Base-by-base conservation (phyloP, 257 asterid genomes). In the Fraxinus anomala region DNA sequence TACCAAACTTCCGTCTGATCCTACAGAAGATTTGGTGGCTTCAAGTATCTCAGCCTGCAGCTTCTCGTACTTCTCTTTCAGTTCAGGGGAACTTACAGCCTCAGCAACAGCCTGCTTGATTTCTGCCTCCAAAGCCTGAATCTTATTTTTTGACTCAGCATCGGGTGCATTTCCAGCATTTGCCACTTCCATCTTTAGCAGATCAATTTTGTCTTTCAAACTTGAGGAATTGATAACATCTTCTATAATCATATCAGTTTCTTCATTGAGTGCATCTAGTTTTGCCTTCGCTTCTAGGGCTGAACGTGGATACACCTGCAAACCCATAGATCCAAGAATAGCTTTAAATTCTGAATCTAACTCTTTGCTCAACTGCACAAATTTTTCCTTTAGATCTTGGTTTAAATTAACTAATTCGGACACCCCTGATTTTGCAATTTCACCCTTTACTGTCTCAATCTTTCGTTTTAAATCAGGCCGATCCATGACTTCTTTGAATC, bases 181-280 rank as follows among this genome's bases (percentile, higher is more conserved):
- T 9, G 70, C 88, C 40, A 85, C 87, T 84, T 87, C 92, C 28
- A 75, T 9, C 80, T 89, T 91, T 70, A 94, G 85, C 84, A 83
- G 75, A 79, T 94, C 96, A 49, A 91, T 87, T 86, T 81, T 91
- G 49, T 83, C 84, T 83, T 88, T 92, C 92, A 94, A 77, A 76
- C 86, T 93, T 5, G 92, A 82, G 14, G 97, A 87, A 75, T 42
- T 76, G 47, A 86, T 80, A n/a, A 75, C 87, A 70, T 89, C 85
- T 34, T 89, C 94, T 81, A 91, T 86, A 42, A 86, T 67, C 83
- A 74, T 80, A 4, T 42, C 61, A 74, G 87, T 82, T 82, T 94
- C 89, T 69, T 83, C 85, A 68, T 86, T 82, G 16, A 90, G 92
- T 13, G 82, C 81, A 7, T 83, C 85, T 54, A 90, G 19, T 82